A percentile compares a stretch with the other conserved stretches of the same genome.
Conservation (phyloP, 2,329 filamentous ascomycete genomes). For the Diaporthe velutina region DNA sequence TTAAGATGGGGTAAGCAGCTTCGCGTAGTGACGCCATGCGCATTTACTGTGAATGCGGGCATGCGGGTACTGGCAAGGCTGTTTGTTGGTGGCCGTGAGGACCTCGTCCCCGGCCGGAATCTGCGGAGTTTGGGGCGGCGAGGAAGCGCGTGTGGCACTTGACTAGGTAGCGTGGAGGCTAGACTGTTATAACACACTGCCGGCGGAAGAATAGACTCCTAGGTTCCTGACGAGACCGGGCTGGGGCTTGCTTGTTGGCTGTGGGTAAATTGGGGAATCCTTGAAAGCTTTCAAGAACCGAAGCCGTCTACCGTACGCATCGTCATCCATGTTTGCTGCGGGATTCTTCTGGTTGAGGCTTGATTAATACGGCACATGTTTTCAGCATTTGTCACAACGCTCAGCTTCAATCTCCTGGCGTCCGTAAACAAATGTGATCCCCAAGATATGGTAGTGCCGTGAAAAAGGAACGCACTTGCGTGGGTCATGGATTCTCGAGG, state of each 20-base stretch:
- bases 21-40: not conserved
- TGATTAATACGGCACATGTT: too few species aligned
- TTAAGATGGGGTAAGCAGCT: conserved; percentile 6
- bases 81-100: not conserved
- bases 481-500: not conserved
- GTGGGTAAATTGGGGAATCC: conserved; percentile 11
- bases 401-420: not conserved
- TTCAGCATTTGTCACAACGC: not conserved
- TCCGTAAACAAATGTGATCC: not conserved
- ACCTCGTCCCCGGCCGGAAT: not conserved
- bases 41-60: too few species aligned
- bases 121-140: conserved; percentile 5
- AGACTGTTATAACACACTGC: not conserved
- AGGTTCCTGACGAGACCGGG: not conserved
- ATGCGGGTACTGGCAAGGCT: not conserved
- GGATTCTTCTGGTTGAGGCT: not conserved
- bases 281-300: not conserved
- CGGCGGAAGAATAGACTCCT: conserved; percentile 21
- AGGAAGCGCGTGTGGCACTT: not conserved
- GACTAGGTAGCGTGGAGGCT: not conserved
- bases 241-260: not conserved
- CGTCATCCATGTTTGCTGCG: not conserved
- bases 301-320: not conserved
- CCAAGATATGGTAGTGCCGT: not conserved
- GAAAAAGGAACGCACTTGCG: not conserved